These are phyloP conservation scores for Alternaria sp. DNA, from an alignment of 2,329 filamentous ascomycete species.

Conservation along the genomic window DNA sequence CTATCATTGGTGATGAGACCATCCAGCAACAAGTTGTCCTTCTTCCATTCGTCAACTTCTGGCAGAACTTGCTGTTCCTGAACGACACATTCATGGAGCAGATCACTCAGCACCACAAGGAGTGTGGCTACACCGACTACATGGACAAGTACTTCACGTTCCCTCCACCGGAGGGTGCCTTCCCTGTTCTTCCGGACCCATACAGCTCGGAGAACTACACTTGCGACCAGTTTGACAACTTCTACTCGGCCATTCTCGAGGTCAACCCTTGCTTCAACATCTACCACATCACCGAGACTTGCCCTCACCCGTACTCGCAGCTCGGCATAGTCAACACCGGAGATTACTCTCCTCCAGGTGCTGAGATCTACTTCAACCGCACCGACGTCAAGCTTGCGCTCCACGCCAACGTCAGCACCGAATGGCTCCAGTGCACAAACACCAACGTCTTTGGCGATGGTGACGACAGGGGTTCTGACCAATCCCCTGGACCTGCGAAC, in stretches of 20 bases:
- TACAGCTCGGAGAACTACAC: constrained; percentile 33
- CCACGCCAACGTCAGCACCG: constrained; percentile 56
- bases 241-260: constrained; percentile 51
- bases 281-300: constrained; percentile 58
- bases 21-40: constrained; percentile 50
- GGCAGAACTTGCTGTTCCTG: constrained; percentile 53
- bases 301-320: constrained; percentile 53
- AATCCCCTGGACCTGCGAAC: constrained; percentile 51
- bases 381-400: constrained; percentile 61
- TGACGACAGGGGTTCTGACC: constrained; percentile 40
- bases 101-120: constrained; percentile 44
- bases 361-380: constrained; percentile 61
- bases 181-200: constrained; percentile 42
- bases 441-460: constrained; percentile 55
- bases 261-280: constrained; percentile 63
- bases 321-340: constrained; percentile 51
- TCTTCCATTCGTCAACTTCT: constrained; percentile 51
- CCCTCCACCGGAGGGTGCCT: constrained; percentile 48
- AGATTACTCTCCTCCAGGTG: constrained; percentile 53
- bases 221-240: constrained; percentile 54
- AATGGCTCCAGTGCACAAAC: constrained; percentile 55
- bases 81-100: constrained; percentile 54
- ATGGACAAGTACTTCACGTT: constrained; percentile 50
- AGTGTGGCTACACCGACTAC: constrained; percentile 37
- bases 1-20: constrained; percentile 54